Evolutionary conservation across 805 yeast species (phyloP).

Genomic region (Pichia californica): DNA sequence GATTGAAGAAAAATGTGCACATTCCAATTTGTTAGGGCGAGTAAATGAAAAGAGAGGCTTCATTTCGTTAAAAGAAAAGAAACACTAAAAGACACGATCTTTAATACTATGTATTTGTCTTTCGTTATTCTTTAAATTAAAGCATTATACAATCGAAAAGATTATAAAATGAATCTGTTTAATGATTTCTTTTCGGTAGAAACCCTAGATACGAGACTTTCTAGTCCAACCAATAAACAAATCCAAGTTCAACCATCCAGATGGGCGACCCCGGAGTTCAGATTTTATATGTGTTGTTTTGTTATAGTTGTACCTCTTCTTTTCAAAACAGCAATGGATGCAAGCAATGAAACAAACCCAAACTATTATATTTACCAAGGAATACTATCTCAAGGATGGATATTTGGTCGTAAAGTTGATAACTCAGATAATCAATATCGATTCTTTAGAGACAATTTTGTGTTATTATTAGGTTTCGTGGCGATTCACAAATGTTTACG

Average conservation of each 20-base stretch:
- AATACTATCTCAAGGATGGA: slow-evolving; percentile 76
- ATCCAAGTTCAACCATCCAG: slow-evolving; percentile 37
- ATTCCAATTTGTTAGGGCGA: too few relatives aligned
- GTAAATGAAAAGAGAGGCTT: too few relatives aligned
- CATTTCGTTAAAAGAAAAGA: too few relatives aligned
- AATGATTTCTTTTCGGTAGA: slow-evolving; percentile 34
- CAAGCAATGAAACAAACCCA: slow-evolving; percentile 67
- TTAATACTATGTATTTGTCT: too few relatives aligned
- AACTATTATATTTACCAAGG: slow-evolving; percentile 61
- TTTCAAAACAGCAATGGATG: slow-evolving; percentile 75
- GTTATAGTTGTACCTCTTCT: slow-evolving; percentile 71
- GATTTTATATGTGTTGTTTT: slow-evolving; percentile 57
- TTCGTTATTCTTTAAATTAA: too few relatives aligned
- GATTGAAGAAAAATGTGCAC: too few relatives aligned
- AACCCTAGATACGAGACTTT: slow-evolving; percentile 44
- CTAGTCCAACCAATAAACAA: slow-evolving; percentile 32
- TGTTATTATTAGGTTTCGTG: slow-evolving; percentile 51
- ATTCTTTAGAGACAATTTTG: slow-evolving; percentile 78
- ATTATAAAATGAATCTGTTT: slow-evolving; percentile 2
- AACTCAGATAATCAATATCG: slow-evolving; percentile 87
- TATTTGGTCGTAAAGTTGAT: slow-evolving; percentile 84
- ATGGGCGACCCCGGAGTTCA: slow-evolving; percentile 78
- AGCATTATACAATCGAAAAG: too few relatives aligned
- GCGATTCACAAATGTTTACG: slow-evolving; percentile 50
- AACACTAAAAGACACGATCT: too few relatives aligned